Percentiles rank a stretch among this genome's conserved stretches.
Conservation (phyloP, 2,329 filamentous ascomycete species). For the Penicillium sp. region DNA sequence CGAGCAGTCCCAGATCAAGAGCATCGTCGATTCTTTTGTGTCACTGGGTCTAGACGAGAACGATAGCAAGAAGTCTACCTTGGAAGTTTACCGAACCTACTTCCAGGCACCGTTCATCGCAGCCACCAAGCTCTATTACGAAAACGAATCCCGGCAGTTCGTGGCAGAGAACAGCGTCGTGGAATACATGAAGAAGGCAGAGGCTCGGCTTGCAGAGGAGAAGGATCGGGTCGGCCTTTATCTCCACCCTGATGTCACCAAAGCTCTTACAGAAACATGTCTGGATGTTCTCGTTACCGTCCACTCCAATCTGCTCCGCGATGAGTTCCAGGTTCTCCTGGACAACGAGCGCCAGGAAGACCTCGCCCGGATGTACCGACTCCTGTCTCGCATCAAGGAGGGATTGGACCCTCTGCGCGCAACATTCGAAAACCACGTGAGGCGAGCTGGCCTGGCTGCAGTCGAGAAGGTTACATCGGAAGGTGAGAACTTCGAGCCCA, state of each 20-base stretch:
- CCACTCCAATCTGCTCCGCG: constrained; percentile 81
- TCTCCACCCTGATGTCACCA: constrained; percentile 85
- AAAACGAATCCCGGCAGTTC: constrained; percentile 90
- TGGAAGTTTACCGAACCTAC: constrained; percentile 90
- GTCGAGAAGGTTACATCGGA: constrained; percentile 90
- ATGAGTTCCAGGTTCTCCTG: constrained; percentile 92
- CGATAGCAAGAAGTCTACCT: constrained; percentile 88
- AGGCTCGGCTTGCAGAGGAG: constrained; percentile 85
- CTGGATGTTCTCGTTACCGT: constrained; percentile 88
- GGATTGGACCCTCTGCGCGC: constrained; percentile 85
- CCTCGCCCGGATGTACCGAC: constrained; percentile 93
- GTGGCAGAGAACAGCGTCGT: constrained; percentile 96
- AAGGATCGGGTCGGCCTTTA: constrained; percentile 92
- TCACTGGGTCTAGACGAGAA: constrained; percentile 92
- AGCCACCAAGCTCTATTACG: constrained; percentile 84
- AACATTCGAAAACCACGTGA: constrained; percentile 89
- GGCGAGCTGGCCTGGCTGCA: constrained; percentile 83
- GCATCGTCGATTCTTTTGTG: constrained; percentile 94
- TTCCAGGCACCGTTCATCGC: constrained; percentile 92
- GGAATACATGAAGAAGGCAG: constrained; percentile 99
- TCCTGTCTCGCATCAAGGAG: constrained; percentile 86
- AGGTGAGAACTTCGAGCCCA: constrained; percentile 89
- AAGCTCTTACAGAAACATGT: constrained; percentile 82
- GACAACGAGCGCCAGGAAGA: constrained; percentile 95
- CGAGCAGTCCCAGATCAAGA: constrained; percentile 95